These are phyloP conservation scores for Daldinia loculata DNA, from an alignment of 495 filamentous ascomycete genomes.

Conservation along the genomic window DNA sequence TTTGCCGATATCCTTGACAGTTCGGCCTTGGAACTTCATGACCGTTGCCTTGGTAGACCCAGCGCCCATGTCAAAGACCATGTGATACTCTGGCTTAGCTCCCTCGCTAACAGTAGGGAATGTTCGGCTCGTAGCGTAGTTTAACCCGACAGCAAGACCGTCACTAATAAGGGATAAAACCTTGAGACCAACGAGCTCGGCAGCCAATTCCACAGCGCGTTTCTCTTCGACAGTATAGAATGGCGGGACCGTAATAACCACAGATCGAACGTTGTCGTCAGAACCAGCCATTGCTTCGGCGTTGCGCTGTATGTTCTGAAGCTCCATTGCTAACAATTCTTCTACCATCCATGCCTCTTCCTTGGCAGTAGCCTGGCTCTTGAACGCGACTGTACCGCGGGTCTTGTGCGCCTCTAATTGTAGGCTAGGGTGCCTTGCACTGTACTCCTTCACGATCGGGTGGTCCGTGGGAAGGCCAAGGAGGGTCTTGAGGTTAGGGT, in stretches of 20 bases:
- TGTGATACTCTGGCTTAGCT: slow-evolving; percentile 87
- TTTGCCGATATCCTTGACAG: slow-evolving; percentile 89
- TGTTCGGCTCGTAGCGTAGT: slow-evolving; percentile 90
- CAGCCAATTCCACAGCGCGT: slow-evolving; percentile 80
- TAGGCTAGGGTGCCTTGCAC: slow-evolving; percentile 74
- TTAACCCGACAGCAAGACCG: slow-evolving; percentile 89
- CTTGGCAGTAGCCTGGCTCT: slow-evolving; percentile 68
- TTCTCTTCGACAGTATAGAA: slow-evolving; percentile 93
- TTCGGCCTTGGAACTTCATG: slow-evolving; percentile 85
- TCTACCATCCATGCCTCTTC: slow-evolving; percentile 85
- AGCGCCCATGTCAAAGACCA: slow-evolving; percentile 98
- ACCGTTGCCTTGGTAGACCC: slow-evolving; percentile 97
- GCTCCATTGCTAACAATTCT: slow-evolving; percentile 95
- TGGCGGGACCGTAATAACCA: slow-evolving; percentile 89
- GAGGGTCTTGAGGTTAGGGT: slow-evolving; percentile 88
- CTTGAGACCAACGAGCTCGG: slow-evolving; percentile 85
- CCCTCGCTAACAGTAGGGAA: slow-evolving; percentile 87
- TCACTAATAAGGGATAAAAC: slow-evolving; percentile 87
- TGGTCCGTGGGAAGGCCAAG: slow-evolving; percentile 74
- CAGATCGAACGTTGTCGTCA: slow-evolving; percentile 74
- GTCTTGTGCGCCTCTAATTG: slow-evolving; percentile 62
- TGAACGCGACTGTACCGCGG: slow-evolving; percentile 77
- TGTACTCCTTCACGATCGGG: slow-evolving; percentile 72
- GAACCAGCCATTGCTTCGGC: slow-evolving; percentile 87
- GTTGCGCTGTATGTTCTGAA: slow-evolving; percentile 86